Conservation (phyloP, 2,329 filamentous ascomycete species). For the Colletotrichum filicis region DNA sequence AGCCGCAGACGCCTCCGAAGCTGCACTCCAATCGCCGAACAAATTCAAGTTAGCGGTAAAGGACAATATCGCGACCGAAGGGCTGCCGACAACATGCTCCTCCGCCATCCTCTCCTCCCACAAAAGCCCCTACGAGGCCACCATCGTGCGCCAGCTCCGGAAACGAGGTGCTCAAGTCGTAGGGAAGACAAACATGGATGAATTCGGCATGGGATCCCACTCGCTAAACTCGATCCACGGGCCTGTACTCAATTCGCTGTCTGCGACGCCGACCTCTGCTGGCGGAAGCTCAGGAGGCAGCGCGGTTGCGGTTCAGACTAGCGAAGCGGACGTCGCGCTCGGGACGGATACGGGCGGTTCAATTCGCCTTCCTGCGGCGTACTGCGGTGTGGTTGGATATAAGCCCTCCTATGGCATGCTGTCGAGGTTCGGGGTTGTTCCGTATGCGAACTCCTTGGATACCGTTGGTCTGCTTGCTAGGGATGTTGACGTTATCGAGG, state of each 20-base stretch:
- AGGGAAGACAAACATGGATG: conserved; percentile 93
- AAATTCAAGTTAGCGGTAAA: conserved; percentile 72
- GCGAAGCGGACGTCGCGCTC: conserved; percentile 71
- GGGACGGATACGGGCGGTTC: conserved; percentile 96
- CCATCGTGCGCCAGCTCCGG: conserved; percentile 77
- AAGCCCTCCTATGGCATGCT: conserved; percentile 93
- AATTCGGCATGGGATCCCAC: conserved; percentile 95
- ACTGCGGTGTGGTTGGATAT: conserved; percentile 84
- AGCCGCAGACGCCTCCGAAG: neutral
- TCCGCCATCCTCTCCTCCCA: conserved; percentile 80
- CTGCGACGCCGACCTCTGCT: conserved; percentile 65
- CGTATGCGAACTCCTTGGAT: conserved; percentile 93
- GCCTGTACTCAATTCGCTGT: conserved; percentile 65
- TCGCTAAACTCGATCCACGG: conserved; percentile 78
- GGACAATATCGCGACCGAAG: conserved; percentile 78
- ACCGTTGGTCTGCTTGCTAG: conserved; percentile 83
- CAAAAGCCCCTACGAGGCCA: conserved; percentile 83
- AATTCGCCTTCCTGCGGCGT: conserved; percentile 87
- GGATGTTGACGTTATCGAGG: conserved; percentile 60
- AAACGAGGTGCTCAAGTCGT: conserved; percentile 70
- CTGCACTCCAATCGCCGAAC: neutral
- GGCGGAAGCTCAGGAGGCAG: conserved; percentile 96
- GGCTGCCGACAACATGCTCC: conserved; percentile 83
- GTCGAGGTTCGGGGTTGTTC: conserved; percentile 86
- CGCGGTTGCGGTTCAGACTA: conserved; percentile 81